These are phyloP conservation scores for Komagataella pseudopastoris DNA, from an alignment of 805 yeast genomes.

Conservation along the genomic window DNA sequence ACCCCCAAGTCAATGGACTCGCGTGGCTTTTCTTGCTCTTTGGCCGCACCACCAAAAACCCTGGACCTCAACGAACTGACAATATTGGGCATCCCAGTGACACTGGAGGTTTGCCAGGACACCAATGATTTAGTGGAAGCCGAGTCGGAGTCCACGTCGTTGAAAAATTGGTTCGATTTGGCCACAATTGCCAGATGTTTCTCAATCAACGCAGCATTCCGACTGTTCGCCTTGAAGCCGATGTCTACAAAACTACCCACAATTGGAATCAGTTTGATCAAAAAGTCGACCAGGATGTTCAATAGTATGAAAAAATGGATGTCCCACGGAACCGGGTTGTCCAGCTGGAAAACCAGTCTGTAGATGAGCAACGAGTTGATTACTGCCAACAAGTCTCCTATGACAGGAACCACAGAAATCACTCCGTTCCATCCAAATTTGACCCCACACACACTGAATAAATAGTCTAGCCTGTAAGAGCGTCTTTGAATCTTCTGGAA, in stretches of 20 bases:
- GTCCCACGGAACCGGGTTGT: constrained; percentile 53
- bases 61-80: not conserved
- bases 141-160: not conserved
- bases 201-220: constrained; percentile 57
- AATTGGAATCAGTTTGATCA: constrained; percentile 60
- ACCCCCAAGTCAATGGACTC: not conserved
- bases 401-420: constrained; percentile 55
- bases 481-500: constrained; percentile 36
- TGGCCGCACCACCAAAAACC: not conserved
- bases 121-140: not conserved
- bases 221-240: constrained; percentile 61
- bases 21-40: not conserved
- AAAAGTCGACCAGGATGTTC: constrained; percentile 55
- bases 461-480: constrained; percentile 59
- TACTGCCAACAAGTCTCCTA: constrained; percentile 48
- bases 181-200: constrained; percentile 26
- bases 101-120: not conserved
- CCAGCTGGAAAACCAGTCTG: constrained; percentile 30
- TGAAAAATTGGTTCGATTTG: constrained; percentile 1
- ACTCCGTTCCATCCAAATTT: constrained; percentile 60
- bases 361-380: constrained; percentile 29
- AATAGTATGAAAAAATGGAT: constrained; percentile 41
- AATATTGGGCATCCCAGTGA: not conserved
- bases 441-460: constrained; percentile 48
- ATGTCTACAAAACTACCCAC: constrained; percentile 61